Evolutionary conservation across 768 basidiomycete genomes (phyloP).

Genomic region (Boletus barrowsii): DNA sequence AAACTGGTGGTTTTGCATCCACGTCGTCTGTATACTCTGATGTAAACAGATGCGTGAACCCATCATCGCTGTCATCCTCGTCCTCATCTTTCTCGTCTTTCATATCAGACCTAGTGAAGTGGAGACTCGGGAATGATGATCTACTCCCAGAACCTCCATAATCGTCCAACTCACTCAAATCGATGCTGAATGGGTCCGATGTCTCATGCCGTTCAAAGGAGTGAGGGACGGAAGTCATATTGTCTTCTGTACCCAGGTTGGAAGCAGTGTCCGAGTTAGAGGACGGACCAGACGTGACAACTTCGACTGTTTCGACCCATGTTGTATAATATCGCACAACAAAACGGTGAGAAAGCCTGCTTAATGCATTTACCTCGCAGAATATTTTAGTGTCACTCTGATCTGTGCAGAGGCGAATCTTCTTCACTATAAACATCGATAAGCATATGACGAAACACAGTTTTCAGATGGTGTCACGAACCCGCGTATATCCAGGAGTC

Average conservation of each 20-base stretch:
- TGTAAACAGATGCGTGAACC: constrained; percentile 35
- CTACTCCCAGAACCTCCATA: constrained; percentile 49
- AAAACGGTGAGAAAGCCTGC: constrained; percentile 80
- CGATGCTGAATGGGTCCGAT: constrained; percentile 61
- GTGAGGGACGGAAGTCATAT: constrained; percentile 55
- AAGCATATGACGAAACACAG: neutral
- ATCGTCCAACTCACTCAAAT: constrained; percentile 62
- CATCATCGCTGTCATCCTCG: constrained; percentile 42
- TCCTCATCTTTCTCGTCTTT: constrained; percentile 42
- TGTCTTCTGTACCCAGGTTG: constrained; percentile 41
- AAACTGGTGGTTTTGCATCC: constrained; percentile 28
- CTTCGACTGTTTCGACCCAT: constrained; percentile 77
- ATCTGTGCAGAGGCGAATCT: constrained; percentile 73
- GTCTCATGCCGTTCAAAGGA: constrained; percentile 40
- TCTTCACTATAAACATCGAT: constrained; percentile 60
- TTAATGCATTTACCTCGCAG: constrained; percentile 88
- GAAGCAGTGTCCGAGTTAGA: constrained; percentile 43
- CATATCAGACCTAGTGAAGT: constrained; percentile 57
- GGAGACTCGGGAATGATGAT: constrained; percentile 79
- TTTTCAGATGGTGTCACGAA: constrained; percentile 25
- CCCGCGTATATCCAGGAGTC: constrained; percentile 84
- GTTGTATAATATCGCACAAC: constrained; percentile 92
- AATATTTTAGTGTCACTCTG: constrained; percentile 87
- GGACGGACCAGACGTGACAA: constrained; percentile 43
- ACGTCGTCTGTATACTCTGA: constrained; percentile 34